phyloP scores from a whole-genome alignment of 768 basidiomycete species.

The Termitomyces sp. region DNA sequence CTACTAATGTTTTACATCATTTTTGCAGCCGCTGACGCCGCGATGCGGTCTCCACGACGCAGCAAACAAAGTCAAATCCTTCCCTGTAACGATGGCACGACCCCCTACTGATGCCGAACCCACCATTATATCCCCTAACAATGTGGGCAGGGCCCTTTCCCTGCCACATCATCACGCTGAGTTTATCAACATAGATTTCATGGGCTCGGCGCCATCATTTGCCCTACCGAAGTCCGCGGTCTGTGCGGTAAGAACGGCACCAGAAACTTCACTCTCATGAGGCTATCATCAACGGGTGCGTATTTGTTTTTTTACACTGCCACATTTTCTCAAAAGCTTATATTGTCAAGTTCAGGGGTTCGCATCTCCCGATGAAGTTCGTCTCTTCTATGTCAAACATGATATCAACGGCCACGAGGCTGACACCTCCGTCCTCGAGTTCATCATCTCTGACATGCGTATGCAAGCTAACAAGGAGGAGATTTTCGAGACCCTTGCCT shows the following conservation, averaged over 20 bases:
- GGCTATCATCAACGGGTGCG: constrained; percentile 80
- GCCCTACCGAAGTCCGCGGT: too few species aligned
- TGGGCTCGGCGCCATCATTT: too few species aligned
- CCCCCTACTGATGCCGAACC: too few species aligned
- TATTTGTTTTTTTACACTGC: constrained; percentile 1
- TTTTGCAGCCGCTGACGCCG: too few species aligned
- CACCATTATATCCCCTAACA: too few species aligned
- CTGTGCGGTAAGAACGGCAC: constrained; percentile 98
- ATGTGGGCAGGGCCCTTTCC: too few species aligned
- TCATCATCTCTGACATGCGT: constrained; percentile 83
- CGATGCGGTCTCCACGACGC: too few species aligned
- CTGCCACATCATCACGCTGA: too few species aligned
- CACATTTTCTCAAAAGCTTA: constrained; percentile 20
- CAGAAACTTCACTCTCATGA: constrained; percentile 94
- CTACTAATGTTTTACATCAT: too few species aligned
- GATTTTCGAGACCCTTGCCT: constrained; percentile 72
- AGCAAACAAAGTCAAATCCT: too few species aligned
- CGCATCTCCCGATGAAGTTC: constrained; percentile 94
- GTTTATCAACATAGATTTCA: too few species aligned
- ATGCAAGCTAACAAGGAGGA: constrained; percentile 67
- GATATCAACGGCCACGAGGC: constrained; percentile 96
- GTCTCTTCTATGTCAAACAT: constrained; percentile 99
- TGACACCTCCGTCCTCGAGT: constrained; percentile 84
- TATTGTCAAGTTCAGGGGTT: constrained; percentile 94
- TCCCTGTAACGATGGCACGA: too few species aligned